phyloP scores from a whole-genome alignment of 768 basidiomycete genomes.

The Rhodocollybia butyracea region DNA sequence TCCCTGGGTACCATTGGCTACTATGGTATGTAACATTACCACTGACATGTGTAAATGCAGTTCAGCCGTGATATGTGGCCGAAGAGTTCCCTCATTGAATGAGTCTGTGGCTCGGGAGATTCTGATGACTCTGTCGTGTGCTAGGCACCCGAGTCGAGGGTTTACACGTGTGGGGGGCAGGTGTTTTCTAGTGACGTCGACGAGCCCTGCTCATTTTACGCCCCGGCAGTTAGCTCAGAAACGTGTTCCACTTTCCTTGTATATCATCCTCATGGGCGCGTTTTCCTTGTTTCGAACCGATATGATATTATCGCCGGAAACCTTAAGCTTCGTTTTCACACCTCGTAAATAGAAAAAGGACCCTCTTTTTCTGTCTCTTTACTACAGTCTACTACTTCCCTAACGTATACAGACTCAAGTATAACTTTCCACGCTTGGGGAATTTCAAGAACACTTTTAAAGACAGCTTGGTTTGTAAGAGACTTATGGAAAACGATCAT shows the following conservation, averaged over 20 bases:
- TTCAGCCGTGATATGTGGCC: too few relatives aligned
- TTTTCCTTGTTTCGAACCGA: conserved; percentile 1
- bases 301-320: background rate
- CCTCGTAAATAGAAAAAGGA: background rate
- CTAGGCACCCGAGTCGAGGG: background rate
- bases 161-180: conserved; percentile 1
- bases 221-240: background rate
- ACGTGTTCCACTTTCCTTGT: background rate
- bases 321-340: background rate
- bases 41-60: too few relatives aligned
- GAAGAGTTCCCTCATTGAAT: too few relatives aligned
- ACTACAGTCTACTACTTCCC: background rate
- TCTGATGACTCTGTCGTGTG: background rate
- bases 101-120: too few relatives aligned
- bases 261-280: background rate
- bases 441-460: background rate
- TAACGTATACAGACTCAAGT: background rate
- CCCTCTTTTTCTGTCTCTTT: background rate
- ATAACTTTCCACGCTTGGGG: background rate
- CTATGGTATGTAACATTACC: background rate
- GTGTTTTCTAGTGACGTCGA: background rate
- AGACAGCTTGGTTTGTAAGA: background rate
- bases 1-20: background rate
- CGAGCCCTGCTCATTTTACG: background rate
- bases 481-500: background rate